These are phyloP conservation scores for Litchi chinensis DNA, from an alignment of 345 rosid genomes.

Conservation along the genomic window DNA sequence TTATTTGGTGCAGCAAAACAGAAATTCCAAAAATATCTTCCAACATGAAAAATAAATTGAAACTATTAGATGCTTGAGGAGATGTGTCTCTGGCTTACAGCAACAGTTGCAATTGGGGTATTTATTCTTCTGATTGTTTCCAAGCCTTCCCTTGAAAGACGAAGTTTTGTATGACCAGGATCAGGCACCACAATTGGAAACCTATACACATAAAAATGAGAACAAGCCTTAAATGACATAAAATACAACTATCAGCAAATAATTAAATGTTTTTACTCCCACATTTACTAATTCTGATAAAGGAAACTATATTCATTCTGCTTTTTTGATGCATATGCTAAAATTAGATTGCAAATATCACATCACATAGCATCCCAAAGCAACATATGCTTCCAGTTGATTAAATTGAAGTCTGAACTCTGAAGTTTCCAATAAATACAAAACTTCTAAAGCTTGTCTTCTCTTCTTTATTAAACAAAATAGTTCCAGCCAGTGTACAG, in stretches of 20 bases:
- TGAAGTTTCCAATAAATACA: not conserved
- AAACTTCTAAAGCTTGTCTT: not conserved
- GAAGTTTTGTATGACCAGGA: constrained; percentile 96
- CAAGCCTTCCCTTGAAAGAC: constrained; percentile 85
- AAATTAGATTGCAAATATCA: not conserved
- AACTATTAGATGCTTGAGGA: constrained; percentile 30
- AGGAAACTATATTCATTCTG: not conserved
- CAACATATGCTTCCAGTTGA: not conserved
- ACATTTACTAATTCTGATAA: not conserved
- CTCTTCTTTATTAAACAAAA: not conserved
- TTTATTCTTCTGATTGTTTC: constrained; percentile 85
- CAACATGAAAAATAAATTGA: constrained; percentile 22
- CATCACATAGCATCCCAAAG: constrained; percentile 1
- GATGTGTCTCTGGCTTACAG: constrained; percentile 61
- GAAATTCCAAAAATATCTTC: not conserved
- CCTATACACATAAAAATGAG: constrained; percentile 43
- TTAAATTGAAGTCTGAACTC: not conserved
- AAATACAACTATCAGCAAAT: not conserved
- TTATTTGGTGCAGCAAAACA: not conserved
- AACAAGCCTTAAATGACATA: constrained; percentile 9
- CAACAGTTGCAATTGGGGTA: constrained; percentile 87
- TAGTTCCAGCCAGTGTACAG: not conserved
- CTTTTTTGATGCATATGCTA: not conserved
- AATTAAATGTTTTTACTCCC: not conserved
- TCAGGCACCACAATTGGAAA: constrained; percentile 96